A percentile compares a stretch with the other conserved stretches of the same genome.
Evolutionary conservation across 352 stramenopile genomes (phyloP).

Genomic region (Halophytophthora batemanensis): DNA sequence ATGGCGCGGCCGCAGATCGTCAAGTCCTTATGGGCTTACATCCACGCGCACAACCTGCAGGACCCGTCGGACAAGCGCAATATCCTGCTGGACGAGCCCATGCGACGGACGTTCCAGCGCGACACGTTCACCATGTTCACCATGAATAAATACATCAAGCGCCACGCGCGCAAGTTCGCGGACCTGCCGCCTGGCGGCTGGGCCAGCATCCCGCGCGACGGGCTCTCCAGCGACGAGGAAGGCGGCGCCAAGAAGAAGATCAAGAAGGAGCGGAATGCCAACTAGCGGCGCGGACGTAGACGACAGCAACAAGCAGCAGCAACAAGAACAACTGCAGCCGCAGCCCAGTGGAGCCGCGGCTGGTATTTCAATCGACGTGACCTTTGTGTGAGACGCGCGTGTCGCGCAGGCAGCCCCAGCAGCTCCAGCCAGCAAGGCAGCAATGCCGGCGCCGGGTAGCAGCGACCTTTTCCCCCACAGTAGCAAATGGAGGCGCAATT

Average conservation of each 20-base stretch:
- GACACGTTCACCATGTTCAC: conserved; percentile 87
- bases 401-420: too few relatives aligned
- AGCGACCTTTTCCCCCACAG: too few relatives aligned
- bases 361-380: too few relatives aligned
- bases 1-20: conserved; percentile 92
- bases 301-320: background rate
- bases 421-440: too few relatives aligned
- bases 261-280: conserved; percentile 33
- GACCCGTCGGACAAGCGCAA: conserved; percentile 92
- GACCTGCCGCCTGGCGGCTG: conserved; percentile 70
- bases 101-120: conserved; percentile 81
- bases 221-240: conserved; percentile 79
- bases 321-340: too few relatives aligned
- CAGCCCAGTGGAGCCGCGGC: too few relatives aligned
- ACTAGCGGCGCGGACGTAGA: conserved; percentile 11
- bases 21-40: conserved; percentile 95
- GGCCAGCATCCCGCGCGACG: conserved; percentile 67
- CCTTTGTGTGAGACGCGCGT: too few relatives aligned
- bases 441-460: too few relatives aligned
- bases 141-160: conserved; percentile 90
- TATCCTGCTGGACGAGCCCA: conserved; percentile 90
- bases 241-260: conserved; percentile 36
- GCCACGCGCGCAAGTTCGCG: conserved; percentile 68
- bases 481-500: too few relatives aligned
- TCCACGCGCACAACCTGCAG: conserved; percentile 93